These are phyloP conservation scores for Capsella bursapastoris DNA, from an alignment of 345 rosid species.

Conservation along the genomic window DNA sequence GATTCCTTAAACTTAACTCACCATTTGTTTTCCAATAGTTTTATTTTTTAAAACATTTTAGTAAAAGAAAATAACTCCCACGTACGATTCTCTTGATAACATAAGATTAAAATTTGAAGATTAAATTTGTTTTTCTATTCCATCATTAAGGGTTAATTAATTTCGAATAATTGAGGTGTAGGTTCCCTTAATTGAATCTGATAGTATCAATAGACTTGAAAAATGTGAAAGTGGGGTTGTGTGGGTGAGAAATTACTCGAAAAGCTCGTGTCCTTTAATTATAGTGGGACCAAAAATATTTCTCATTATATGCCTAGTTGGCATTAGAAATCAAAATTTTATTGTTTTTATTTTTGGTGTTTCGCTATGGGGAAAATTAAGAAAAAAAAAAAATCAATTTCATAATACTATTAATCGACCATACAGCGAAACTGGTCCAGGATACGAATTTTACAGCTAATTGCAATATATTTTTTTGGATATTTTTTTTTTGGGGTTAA, in stretches of 20 bases:
- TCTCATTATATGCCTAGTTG: slow-evolving; percentile 42
- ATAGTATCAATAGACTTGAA: slow-evolving; percentile 23
- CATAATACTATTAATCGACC: slow-evolving; percentile 20
- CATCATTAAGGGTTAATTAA: neutral
- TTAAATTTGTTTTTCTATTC: neutral
- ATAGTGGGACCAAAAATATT: slow-evolving; percentile 30
- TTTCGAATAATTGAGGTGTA: slow-evolving; percentile 33
- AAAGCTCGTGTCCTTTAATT: slow-evolving; percentile 40
- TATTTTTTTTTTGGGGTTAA: neutral
- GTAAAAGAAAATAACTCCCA: slow-evolving; percentile 5
- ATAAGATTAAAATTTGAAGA: neutral
- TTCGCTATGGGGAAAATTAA: neutral
- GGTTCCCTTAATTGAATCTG: slow-evolving; percentile 21
- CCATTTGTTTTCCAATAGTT: neutral
- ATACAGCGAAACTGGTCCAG: slow-evolving; percentile 40
- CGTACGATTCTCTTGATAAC: slow-evolving; percentile 1
- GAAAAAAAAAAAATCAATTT: neutral
- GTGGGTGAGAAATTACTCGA: slow-evolving; percentile 36
- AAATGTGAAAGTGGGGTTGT: slow-evolving; percentile 32
- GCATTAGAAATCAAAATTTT: slow-evolving; percentile 35
- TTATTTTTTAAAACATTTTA: neutral
- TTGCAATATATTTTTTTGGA: neutral
- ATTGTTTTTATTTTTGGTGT: slow-evolving; percentile 4
- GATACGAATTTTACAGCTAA: slow-evolving; percentile 39
- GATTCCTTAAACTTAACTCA: slow-evolving; percentile 28